Conservation (phyloP, 495 filamentous ascomycete species). For the Aspergillus conjunctus region DNA sequence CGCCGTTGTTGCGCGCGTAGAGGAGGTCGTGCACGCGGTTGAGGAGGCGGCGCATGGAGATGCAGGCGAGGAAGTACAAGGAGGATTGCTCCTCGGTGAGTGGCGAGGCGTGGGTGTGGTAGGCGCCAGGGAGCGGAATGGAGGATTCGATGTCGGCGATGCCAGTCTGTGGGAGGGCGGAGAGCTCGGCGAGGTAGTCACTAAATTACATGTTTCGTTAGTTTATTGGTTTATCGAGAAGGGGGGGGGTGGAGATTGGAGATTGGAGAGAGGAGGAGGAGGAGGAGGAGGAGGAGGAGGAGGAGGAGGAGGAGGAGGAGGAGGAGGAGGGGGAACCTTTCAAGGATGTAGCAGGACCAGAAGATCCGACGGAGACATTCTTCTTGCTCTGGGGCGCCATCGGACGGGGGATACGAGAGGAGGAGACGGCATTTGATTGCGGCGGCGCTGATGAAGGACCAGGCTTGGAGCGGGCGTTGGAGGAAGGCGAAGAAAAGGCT, state of each 20-base stretch:
- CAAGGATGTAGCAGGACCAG: constrained; percentile 53
- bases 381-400: constrained; percentile 28
- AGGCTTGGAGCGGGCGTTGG: constrained; percentile 13
- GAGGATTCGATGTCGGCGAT: constrained; percentile 48
- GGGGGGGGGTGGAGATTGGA: neutral
- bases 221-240: no score
- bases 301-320: no score
- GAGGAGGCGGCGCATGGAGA: constrained; percentile 18
- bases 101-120: constrained; percentile 20
- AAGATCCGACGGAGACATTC: constrained; percentile 50
- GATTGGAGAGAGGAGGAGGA: neutral
- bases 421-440: constrained; percentile 18
- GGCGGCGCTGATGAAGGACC: constrained; percentile 16
- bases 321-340: no score
- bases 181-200: constrained; percentile 37
- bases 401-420: constrained; percentile 7
- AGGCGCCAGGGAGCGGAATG: constrained; percentile 40
- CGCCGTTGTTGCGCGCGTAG: constrained; percentile 17
- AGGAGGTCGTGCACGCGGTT: constrained; percentile 20
- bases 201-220: constrained; percentile 6
- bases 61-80: constrained; percentile 19
- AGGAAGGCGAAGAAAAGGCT: constrained; percentile 17
- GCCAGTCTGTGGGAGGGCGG: constrained; percentile 44
- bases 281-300: no score
- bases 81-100: constrained; percentile 14